Evolutionary conservation across 306 rosid genomes (phyloP), one percentile per base, ranked within the genome.

Genomic region (Glycine latifolia): DNA sequence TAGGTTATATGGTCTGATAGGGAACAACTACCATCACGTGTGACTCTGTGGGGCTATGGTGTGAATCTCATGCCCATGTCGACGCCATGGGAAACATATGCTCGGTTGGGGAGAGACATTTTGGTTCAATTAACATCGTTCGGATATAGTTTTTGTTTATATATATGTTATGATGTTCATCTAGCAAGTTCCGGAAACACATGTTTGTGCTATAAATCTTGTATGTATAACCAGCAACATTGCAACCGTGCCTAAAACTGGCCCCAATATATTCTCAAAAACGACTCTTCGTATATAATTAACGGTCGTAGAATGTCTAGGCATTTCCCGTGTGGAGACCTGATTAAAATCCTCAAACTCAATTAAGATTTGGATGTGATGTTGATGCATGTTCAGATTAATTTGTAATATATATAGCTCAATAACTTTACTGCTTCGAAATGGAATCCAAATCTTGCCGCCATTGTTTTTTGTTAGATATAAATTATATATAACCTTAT

Each of bases 71-170:
- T 70, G 84, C 33, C 35, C 16, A 58, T 87, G 87, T 85, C 83
- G 26, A 79, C 49, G 54, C 15, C 71, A n/a, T 39, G 48, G 59
- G 80, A 88, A 87, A 73, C 85, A 82, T 78, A 49, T 90, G 89
- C 82, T 76, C 77, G 89, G 90, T 86, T 86, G 88, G 93, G 78
- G 62, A 81, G 85, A 52, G 61, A 88, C 92, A 86, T 6, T 58
- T 71, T 33, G 20, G 35, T 67, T 77, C 79, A 39, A 54, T 71
- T 54, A 67, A 81, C 47, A 66, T 10, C 12, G 14, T 66, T 71
- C 47, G 8, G 55, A 43, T 41, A 47, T 26, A 37, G 55, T 49
- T 26, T 72, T 0, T 54, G 54, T 62, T 48, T 62, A 8, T 44
- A 7, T 39, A 16, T n/a, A 7, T 73, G 56, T 77, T 77, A 10